A percentile compares a stretch with the other conserved stretches of the same genome.
Conservation (phyloP, 1,284 basidiomycete genomes). For the Thecaphora thlaspeos region DNA sequence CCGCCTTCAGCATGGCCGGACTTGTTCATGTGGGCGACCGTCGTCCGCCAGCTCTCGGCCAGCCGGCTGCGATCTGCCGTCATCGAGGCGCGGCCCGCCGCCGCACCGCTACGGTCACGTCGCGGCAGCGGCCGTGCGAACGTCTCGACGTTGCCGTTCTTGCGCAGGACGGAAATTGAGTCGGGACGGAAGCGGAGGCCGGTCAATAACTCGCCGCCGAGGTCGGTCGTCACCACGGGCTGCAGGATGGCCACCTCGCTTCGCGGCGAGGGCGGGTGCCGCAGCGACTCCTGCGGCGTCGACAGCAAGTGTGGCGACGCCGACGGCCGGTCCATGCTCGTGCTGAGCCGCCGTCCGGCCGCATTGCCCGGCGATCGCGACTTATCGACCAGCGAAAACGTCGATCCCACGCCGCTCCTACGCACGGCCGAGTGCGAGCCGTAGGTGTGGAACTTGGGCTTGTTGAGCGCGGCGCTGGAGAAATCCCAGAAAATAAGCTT, state of each 20-base stretch:
- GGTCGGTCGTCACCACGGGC: conserved; percentile 67
- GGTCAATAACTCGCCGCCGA: conserved; percentile 22
- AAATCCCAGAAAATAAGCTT: conserved; percentile 53
- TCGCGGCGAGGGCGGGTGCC: conserved; percentile 80
- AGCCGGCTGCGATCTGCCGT: too few species aligned
- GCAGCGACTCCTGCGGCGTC: conserved; percentile 62
- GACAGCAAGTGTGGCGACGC: conserved; percentile 1
- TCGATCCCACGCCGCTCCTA: conserved; percentile 24
- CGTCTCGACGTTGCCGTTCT: conserved; percentile 27
- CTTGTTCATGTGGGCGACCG: too few species aligned
- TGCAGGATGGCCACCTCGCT: conserved; percentile 87
- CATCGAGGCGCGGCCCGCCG: too few species aligned
- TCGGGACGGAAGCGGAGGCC: conserved; percentile 20
- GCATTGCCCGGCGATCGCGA: conserved; percentile 3
- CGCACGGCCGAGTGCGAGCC: conserved; percentile 3
- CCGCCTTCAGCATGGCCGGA: too few species aligned
- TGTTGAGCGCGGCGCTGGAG: conserved; percentile 37
- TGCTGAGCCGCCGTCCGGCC: conserved; percentile 17
- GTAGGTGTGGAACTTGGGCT: conserved; percentile 33
- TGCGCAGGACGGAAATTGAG: conserved; percentile 22
- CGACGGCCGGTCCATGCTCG: conserved; percentile 1
- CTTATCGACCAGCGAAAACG: conserved; percentile 29
- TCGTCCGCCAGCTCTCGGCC: too few species aligned
- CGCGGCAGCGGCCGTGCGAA: conserved; percentile 23
- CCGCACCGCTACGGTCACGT: too few species aligned